Conservation (phyloP, 495 filamentous ascomycete genomes). For the Xylaria telfairii region DNA sequence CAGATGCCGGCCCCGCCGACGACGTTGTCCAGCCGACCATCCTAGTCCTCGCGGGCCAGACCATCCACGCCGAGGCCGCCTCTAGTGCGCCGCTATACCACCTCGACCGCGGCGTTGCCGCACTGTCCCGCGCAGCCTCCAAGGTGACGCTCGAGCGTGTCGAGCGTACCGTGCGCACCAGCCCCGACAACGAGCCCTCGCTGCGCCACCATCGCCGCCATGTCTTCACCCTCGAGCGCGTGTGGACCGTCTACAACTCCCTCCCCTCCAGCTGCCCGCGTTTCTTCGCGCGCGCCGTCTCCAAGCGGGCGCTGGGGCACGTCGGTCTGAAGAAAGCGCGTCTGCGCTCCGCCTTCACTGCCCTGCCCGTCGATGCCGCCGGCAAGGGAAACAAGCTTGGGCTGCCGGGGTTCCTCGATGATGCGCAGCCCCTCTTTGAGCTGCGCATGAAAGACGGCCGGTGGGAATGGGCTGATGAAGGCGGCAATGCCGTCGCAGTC, state of each 20-base stretch:
- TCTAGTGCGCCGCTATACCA: constrained; percentile 12
- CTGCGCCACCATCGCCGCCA: constrained; percentile 9
- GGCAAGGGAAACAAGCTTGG: too few relatives aligned
- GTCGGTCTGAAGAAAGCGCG: constrained; percentile 22
- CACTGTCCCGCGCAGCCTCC: background rate
- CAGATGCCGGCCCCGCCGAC: constrained; percentile 17
- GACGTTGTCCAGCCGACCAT: constrained; percentile 59
- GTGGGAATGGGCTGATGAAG: too few relatives aligned
- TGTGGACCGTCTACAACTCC: background rate
- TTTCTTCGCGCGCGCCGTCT: constrained; percentile 16
- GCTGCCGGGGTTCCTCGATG: too few relatives aligned
- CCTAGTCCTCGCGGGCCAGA: constrained; percentile 37
- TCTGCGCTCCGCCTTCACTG: constrained; percentile 4
- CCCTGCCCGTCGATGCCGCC: constrained; percentile 14
- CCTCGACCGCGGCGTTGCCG: constrained; percentile 17
- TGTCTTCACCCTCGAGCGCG: constrained; percentile 13
- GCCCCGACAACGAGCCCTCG: constrained; percentile 14
- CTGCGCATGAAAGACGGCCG: too few relatives aligned
- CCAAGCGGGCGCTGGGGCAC: constrained; percentile 16
- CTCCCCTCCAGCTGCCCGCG: constrained; percentile 6
- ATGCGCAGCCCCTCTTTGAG: too few relatives aligned
- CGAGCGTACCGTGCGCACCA: constrained; percentile 18
- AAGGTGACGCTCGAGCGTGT: constrained; percentile 21
- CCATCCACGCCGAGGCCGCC: constrained; percentile 18
- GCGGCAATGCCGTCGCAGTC: too few relatives aligned